Conservation (phyloP, 1,284 basidiomycete species). For the Papiliotrema terrestris region DNA sequence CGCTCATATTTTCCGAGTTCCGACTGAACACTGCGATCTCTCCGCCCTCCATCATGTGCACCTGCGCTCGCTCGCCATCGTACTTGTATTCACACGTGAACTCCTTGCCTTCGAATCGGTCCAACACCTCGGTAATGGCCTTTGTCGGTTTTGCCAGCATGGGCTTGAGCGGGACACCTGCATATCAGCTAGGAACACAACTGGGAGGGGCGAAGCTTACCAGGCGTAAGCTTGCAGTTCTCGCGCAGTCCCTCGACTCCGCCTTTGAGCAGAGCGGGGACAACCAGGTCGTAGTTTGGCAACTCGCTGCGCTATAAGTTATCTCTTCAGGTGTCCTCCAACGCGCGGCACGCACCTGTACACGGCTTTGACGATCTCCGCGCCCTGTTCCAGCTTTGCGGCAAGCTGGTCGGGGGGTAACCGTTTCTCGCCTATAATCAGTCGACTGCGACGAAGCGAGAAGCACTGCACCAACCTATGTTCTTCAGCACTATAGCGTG, state of each 20-base stretch:
- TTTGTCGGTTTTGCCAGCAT: conserved; percentile 99
- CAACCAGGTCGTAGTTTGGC: conserved; percentile 86
- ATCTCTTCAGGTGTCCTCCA: background rate
- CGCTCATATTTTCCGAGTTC: conserved; percentile 99
- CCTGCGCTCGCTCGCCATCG: conserved; percentile 96
- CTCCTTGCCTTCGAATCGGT: conserved; percentile 89
- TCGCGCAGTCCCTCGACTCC: conserved; percentile 70
- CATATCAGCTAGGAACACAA: background rate
- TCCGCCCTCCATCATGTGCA: conserved; percentile 75
- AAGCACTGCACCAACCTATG: conserved; percentile 55
- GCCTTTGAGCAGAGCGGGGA: conserved; percentile 81
- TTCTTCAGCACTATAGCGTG: conserved; percentile 79
- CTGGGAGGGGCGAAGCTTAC: conserved; percentile 37
- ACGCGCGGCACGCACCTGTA: conserved; percentile 63
- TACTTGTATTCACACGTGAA: conserved; percentile 99
- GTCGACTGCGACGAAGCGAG: background rate
- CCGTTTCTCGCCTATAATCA: conserved; percentile 61
- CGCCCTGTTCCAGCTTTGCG: conserved; percentile 71
- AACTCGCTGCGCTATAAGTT: conserved; percentile 63
- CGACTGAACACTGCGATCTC: conserved; percentile 85
- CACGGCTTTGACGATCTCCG: conserved; percentile 78
- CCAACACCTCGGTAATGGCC: conserved; percentile 96
- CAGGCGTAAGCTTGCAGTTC: conserved; percentile 87
- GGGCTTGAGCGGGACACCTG: conserved; percentile 86
- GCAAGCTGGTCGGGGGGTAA: conserved; percentile 71